Percentiles rank a stretch among this genome's conserved stretches.
These are phyloP conservation scores for Bryoerythrophyllum caledonicum DNA, from an alignment of 225 moss, liverwort and hornwort species.

Conservation along the genomic window DNA sequence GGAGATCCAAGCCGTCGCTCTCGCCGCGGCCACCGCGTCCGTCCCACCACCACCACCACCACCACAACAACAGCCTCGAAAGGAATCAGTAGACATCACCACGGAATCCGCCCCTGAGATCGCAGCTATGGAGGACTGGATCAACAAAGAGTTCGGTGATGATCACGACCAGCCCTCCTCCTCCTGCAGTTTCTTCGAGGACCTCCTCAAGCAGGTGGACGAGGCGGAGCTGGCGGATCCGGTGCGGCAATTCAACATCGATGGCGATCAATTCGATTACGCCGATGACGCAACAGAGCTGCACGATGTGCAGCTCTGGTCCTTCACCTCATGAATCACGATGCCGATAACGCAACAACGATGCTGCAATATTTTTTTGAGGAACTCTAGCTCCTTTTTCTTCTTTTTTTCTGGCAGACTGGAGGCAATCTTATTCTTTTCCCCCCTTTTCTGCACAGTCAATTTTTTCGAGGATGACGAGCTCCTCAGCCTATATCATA, in stretches of 20 bases:
- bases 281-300: neutral
- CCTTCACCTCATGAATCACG: slow-evolving; percentile 2
- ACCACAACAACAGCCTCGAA: too few relatives aligned
- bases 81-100: neutral
- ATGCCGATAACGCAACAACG: too few relatives aligned
- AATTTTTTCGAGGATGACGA: too few relatives aligned
- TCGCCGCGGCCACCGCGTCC: slow-evolving; percentile 45
- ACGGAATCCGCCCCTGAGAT: neutral
- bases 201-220: slow-evolving; percentile 11
- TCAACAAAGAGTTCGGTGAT: slow-evolving; percentile 19
- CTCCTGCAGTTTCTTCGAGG: slow-evolving; percentile 2
- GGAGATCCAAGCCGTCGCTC: slow-evolving; percentile 52
- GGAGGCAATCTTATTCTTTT: neutral
- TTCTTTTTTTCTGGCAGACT: neutral
- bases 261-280: slow-evolving; percentile 13
- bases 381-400: neutral
- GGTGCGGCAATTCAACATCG: slow-evolving; percentile 8
- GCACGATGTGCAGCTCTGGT: slow-evolving; percentile 23
- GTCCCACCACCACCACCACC: neutral
- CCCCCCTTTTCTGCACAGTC: neutral
- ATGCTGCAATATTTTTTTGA: neutral
- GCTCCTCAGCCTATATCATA: too few relatives aligned
- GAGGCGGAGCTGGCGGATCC: slow-evolving; percentile 12
- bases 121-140: slow-evolving; percentile 28
- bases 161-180: too few relatives aligned